A percentile compares a stretch with the other conserved stretches of the same genome.
Evolutionary conservation across 2,329 filamentous ascomycete genomes (phyloP).

Genomic region (Ophiostoma perfectum): DNA sequence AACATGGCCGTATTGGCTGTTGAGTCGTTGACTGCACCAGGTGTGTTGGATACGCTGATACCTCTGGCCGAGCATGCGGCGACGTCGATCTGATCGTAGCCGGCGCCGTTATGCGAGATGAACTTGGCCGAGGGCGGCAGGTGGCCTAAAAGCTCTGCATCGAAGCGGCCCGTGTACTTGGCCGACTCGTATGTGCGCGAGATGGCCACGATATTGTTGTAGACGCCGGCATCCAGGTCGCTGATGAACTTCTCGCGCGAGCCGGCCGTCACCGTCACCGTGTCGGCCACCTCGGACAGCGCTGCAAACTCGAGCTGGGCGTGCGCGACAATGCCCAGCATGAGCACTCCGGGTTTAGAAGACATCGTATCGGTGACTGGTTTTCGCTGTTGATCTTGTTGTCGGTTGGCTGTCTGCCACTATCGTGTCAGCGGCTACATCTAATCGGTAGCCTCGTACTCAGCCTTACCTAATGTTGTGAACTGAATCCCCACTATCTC

Average conservation of each 20-base stretch:
- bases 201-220: slow-evolving; percentile 17
- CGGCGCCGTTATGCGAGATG: slow-evolving; percentile 32
- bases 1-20: slow-evolving; percentile 69
- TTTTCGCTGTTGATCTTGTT: neutral
- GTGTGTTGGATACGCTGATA: slow-evolving; percentile 62
- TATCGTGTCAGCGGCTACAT: neutral
- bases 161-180: slow-evolving; percentile 16
- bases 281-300: slow-evolving; percentile 12
- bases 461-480: neutral
- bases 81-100: slow-evolving; percentile 69
- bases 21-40: slow-evolving; percentile 62
- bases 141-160: slow-evolving; percentile 7
- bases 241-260: slow-evolving; percentile 16
- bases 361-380: neutral
- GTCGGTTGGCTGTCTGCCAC: neutral
- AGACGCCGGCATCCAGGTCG: slow-evolving; percentile 17
- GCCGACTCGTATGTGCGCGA: slow-evolving; percentile 15
- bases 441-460: too few relatives aligned
- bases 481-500: neutral
- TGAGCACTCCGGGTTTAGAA: slow-evolving; percentile 16
- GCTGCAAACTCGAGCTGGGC: slow-evolving; percentile 6
- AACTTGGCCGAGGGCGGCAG: slow-evolving; percentile 31
- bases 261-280: slow-evolving; percentile 13
- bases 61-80: slow-evolving; percentile 53
- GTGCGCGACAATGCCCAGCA: slow-evolving; percentile 18